Evolutionary conservation across 306 rosid genomes (phyloP), one percentile per base, ranked within the genome.

Genomic region (Quercus engelmannii): DNA sequence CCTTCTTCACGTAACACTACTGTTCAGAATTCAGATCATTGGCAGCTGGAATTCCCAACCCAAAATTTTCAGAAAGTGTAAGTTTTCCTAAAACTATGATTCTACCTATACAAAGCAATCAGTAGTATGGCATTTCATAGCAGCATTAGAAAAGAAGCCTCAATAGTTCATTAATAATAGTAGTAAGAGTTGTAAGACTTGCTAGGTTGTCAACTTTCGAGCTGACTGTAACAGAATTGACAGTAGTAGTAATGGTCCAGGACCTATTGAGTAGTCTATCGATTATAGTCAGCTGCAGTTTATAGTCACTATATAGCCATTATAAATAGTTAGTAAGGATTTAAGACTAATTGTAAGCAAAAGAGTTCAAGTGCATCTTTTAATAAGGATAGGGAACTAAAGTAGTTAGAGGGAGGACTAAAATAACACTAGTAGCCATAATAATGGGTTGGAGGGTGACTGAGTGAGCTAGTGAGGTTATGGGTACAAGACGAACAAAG

Each of bases 1-100:
- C 46, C 98, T 98, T 77, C 81, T 83, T 83, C 93, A 90, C 69
- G 98, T 93, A 76, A 91, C 91, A 23, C 98, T 96, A 52, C 55
- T 90, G 72, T 96, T 96, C 89, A 89, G 98, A 86, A 33, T 33
- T 33, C 35, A 33, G 35, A 33, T 96, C 96, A 87, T 90, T 93
- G 81, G 92, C 96, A 80, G 94, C 98, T 52, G 98, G 93, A 87
- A 93, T 96, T 76, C 99, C 97, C 43, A 96, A 94, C 87, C 99
- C 99, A 46, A 91, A 93, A 74, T 93, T 96, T 86, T 96, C 99
- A 71, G 98, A 96, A 84, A 96, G 99, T 83, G 99, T 96, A 90
- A 96, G 99, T 87, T 79, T 73, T 74, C 79, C 35, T 28, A 59
- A 31, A 67, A 69, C 78, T 73, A 55, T 1, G 61, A 76, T 23